These are phyloP conservation scores for Penicillium expansum DNA, from an alignment of 2,329 filamentous ascomycete species.

Conservation along the genomic window DNA sequence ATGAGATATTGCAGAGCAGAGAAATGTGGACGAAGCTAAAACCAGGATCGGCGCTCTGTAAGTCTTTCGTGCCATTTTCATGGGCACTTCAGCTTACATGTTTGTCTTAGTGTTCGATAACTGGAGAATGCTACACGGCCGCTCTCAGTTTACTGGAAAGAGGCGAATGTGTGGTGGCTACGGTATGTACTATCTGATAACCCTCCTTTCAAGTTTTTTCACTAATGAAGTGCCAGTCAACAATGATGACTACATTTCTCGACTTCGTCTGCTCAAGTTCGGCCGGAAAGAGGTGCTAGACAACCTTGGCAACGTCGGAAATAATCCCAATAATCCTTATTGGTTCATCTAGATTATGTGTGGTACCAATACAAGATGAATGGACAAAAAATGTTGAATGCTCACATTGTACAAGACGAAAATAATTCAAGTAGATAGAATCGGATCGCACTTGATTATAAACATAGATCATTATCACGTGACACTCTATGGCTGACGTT, in stretches of 20 bases:
- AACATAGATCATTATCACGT: conserved; percentile 27
- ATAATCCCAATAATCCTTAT: conserved; percentile 6
- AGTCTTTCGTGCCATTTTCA: conserved; percentile 32
- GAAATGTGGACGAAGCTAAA: conserved; percentile 78
- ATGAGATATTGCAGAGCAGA: conserved; percentile 64
- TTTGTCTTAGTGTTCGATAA: conserved; percentile 77
- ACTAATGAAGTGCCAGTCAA: conserved; percentile 55
- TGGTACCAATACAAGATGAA: not conserved
- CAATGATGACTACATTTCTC: conserved; percentile 75
- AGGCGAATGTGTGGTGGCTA: conserved; percentile 90
- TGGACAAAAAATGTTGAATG: not conserved
- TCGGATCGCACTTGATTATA: conserved; percentile 5
- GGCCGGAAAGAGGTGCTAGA: conserved; percentile 37
- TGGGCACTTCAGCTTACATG: not conserved
- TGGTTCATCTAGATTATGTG: conserved; percentile 6
- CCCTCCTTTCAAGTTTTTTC: not conserved
- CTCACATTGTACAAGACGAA: not conserved
- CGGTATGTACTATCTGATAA: conserved; percentile 55
- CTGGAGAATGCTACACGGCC: conserved; percentile 87
- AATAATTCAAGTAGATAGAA: not conserved
- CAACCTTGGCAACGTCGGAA: conserved; percentile 27
- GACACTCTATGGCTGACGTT: conserved; percentile 35
- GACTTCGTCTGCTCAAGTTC: conserved; percentile 70
- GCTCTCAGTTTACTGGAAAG: conserved; percentile 77
- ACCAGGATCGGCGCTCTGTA: conserved; percentile 75